Conservation (phyloP, 2,329 filamentous ascomycete genomes). For the Clonostachys solani region DNA sequence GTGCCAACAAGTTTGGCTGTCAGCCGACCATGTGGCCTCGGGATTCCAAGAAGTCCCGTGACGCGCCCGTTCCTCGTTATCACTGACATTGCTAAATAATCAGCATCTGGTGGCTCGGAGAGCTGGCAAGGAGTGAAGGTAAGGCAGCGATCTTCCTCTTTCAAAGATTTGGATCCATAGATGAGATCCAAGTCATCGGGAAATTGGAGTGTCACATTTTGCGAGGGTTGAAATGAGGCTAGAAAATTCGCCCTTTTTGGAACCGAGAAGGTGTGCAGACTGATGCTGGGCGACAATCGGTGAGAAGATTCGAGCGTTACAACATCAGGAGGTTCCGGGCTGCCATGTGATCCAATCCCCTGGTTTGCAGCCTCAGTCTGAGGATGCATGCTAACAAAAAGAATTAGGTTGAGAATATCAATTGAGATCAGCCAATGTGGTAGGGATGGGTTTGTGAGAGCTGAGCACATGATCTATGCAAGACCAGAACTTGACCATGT, state of each 20-base stretch:
- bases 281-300: slow-evolving; percentile 7
- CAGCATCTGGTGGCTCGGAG: not conserved
- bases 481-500: not conserved
- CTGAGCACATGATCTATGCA: not conserved
- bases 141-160: slow-evolving; percentile 7
- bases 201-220: slow-evolving; percentile 10
- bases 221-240: slow-evolving; percentile 3
- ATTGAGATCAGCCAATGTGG: too few relatives aligned
- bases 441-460: not conserved
- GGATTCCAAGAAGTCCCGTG: slow-evolving; percentile 9
- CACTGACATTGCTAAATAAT: not conserved
- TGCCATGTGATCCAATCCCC: too few relatives aligned
- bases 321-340: too few relatives aligned
- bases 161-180: slow-evolving; percentile 4
- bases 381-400: too few relatives aligned
- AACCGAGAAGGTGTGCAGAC: slow-evolving; percentile 7
- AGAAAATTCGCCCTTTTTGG: not conserved
- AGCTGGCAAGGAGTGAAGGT: slow-evolving; percentile 9
- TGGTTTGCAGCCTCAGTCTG: too few relatives aligned
- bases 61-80: slow-evolving; percentile 10
- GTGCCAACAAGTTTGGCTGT: slow-evolving; percentile 5
- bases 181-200: slow-evolving; percentile 10
- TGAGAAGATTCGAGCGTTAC: slow-evolving; percentile 5
- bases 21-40: slow-evolving; percentile 6
- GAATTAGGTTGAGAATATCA: too few relatives aligned